A percentile compares a stretch with the other conserved stretches of the same genome.
These are phyloP conservation scores for Hypocreales sp. DNA, from an alignment of 2,329 filamentous ascomycete genomes.

Conservation along the genomic window DNA sequence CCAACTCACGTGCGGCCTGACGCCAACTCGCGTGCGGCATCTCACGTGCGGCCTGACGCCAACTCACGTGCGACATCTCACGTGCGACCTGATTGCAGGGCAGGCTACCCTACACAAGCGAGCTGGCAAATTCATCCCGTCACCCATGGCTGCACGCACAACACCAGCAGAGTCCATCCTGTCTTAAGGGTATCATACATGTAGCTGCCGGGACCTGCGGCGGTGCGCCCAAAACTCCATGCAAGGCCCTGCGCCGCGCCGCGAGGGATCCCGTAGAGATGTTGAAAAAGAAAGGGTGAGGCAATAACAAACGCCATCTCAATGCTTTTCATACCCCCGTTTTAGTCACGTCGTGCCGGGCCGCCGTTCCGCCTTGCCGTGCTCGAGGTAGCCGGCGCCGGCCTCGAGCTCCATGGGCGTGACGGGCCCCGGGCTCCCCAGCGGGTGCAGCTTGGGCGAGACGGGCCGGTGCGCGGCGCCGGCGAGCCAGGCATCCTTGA, in stretches of 20 bases:
- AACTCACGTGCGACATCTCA: slow-evolving; percentile 6
- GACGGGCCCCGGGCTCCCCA: slow-evolving; percentile 44
- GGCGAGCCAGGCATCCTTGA: slow-evolving; percentile 22
- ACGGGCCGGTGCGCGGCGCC: slow-evolving; percentile 28
- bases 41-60: slow-evolving; percentile 7
- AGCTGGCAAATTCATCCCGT: not conserved
- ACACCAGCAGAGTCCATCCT: no score
- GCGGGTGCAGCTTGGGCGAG: slow-evolving; percentile 32
- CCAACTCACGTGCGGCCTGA: no score
- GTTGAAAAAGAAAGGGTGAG: not conserved
- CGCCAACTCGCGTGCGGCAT: no score
- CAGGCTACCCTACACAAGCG: no score
- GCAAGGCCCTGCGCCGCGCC: no score
- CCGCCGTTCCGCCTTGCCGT: slow-evolving; percentile 1
- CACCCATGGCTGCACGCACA: not conserved
- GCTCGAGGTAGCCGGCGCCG: slow-evolving; percentile 20
- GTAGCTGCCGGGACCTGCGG: no score
- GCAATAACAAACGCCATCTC: not conserved
- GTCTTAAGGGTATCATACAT: slow-evolving; percentile 3
- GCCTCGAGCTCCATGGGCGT: slow-evolving; percentile 43
- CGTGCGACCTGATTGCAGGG: no score
- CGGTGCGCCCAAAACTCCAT: slow-evolving; percentile 1
- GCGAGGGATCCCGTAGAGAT: no score
- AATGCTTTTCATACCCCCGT: not conserved
- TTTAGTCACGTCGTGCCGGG: no score